Base-by-base conservation (phyloP, 805 yeast genomes). In the Danielozyma ontarioensis region DNA sequence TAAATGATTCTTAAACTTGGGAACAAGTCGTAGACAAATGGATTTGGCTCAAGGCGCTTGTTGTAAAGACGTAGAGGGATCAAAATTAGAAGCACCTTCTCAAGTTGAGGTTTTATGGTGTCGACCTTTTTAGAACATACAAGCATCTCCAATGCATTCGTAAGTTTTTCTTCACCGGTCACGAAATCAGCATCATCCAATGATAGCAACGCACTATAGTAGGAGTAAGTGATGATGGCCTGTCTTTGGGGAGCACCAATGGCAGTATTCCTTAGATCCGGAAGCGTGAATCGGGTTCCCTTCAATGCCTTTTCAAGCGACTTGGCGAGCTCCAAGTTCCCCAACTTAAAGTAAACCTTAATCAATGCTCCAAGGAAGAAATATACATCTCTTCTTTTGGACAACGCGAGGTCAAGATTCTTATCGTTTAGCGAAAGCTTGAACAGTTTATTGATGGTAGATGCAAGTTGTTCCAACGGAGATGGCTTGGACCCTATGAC, bases 351-450 rank as follows among this genome's bases (percentile, higher is more conserved):
- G 57, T 85, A 87, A 16, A 83, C 68, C 45, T 75, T 76, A 54
- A 86, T 77, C 37, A 87, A 71, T 34, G 78, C 71, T 25, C 80
- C 79, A 13, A 83, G 73, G 52, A 86, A 81, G 55, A 74, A 79
- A 56, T 80, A 84, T 13, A 83, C 78, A 31, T 80, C 83, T 41
- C 59, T 56, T 46, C 80, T 70, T 50, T 83, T 82, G 39, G 81
- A 74, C 11, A 47, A 46, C 0, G 29, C 32, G 14, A 55, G 30
- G 17, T 72, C 72, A n/a, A 75, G 72, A 39, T 77, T 78, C 37
- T 89, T 71, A 55, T 88, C 96, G 41, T 83, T 84, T 28, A 88
- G 63, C 41, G 95, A 84, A 3, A 83, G 51, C 37, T 82, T 84
- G 59, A 86, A 83, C 5, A 89, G 74, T 39, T 77, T 70, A 54